These are phyloP conservation scores for Mimosa pudica DNA, from an alignment of 306 rosid species.

Conservation along the genomic window DNA sequence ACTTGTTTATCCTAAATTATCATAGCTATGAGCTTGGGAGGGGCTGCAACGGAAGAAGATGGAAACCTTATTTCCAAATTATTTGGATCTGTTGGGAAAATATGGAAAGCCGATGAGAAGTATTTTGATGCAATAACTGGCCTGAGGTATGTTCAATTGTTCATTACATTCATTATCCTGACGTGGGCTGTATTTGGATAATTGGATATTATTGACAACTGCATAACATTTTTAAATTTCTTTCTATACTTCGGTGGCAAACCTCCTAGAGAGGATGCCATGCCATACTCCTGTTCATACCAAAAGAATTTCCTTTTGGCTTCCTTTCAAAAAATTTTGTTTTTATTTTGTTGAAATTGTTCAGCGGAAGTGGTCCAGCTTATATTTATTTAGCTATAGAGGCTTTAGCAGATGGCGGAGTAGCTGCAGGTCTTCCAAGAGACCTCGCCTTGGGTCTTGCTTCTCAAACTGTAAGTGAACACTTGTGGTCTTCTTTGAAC, in stretches of 20 bases:
- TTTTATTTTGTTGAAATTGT: conserved; percentile 33
- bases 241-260: background rate
- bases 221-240: conserved; percentile 3
- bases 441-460: conserved; percentile 88
- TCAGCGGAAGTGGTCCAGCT: conserved; percentile 99
- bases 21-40: conserved; percentile 86
- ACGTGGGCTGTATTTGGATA: conserved; percentile 10
- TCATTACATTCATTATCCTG: conserved; percentile 24
- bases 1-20: conserved; percentile 33
- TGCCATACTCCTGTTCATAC: conserved; percentile 1
- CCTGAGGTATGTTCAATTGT: conserved; percentile 58
- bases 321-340: conserved; percentile 8
- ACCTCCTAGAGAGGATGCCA: background rate
- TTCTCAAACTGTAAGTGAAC: conserved; percentile 88
- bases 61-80: conserved; percentile 64
- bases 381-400: conserved; percentile 86
- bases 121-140: conserved; percentile 91
- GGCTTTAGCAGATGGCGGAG: conserved; percentile 99
- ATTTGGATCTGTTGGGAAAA: conserved; percentile 90
- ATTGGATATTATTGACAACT: background rate
- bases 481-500: conserved; percentile 23
- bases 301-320: background rate
- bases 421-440: conserved; percentile 96
- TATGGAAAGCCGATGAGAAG: conserved; percentile 88
- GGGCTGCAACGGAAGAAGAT: conserved; percentile 79